Conservation (phyloP, 495 filamentous ascomycete genomes). For the Lasiosphaeria miniovina region DNA sequence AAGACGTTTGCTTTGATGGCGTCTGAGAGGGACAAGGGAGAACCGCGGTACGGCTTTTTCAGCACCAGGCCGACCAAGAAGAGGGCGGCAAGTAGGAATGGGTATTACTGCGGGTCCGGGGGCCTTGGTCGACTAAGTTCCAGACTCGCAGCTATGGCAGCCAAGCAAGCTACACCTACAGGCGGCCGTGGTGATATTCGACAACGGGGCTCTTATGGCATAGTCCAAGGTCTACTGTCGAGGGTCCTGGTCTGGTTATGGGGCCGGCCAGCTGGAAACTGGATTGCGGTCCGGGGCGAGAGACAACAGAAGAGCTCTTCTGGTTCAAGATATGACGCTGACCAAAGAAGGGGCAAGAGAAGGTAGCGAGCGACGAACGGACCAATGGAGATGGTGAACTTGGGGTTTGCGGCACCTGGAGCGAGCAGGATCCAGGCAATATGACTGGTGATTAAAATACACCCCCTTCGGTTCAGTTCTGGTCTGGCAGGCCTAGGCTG, state of each 20-base stretch:
- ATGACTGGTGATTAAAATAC: conserved; percentile 32
- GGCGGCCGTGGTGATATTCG: conserved; percentile 13
- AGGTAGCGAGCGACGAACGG: conserved; percentile 26
- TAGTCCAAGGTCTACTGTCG: conserved; percentile 13
- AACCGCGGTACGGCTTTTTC: conserved; percentile 15
- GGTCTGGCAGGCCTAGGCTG: conserved; percentile 12
- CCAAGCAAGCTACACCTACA: conserved; percentile 9
- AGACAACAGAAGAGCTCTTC: conserved; percentile 14
- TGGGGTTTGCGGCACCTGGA: conserved; percentile 25
- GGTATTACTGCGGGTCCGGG: conserved; percentile 27
- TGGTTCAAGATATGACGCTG: conserved; percentile 21
- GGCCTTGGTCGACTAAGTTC: conserved; percentile 27
- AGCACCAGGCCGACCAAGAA: conserved; percentile 15
- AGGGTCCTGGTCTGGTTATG: conserved; percentile 11
- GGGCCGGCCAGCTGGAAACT: conserved; percentile 4
- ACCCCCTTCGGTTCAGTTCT: conserved; percentile 22
- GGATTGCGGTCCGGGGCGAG: conserved; percentile 19
- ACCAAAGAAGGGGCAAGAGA: conserved; percentile 13
- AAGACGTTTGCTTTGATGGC: conserved; percentile 23
- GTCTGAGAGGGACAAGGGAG: conserved; percentile 16
- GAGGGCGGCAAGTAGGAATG: conserved; percentile 21
- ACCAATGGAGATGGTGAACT: conserved; percentile 30
- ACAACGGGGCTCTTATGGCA: conserved; percentile 20
- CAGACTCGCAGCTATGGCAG: conserved; percentile 23
- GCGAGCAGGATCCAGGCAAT: conserved; percentile 26